These are phyloP conservation scores for Sordariomycetes sp. DNA, from an alignment of 2,329 filamentous ascomycete genomes.

Conservation along the genomic window DNA sequence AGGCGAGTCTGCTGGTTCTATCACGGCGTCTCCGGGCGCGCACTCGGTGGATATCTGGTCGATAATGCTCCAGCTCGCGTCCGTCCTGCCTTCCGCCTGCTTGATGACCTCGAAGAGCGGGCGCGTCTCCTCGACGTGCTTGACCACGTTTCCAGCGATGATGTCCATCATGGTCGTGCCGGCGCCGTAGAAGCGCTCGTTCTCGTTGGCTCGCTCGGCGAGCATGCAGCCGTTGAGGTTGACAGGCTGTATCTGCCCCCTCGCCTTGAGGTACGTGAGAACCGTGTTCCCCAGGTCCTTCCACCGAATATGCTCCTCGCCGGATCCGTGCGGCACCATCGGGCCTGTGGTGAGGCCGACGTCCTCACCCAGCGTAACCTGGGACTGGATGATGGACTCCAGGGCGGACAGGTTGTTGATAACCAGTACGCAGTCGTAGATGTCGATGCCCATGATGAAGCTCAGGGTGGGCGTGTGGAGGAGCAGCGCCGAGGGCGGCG, in stretches of 20 bases:
- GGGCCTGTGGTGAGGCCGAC: conserved; percentile 67
- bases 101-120: conserved; percentile 72
- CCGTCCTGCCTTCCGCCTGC: conserved; percentile 69
- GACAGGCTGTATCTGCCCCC: conserved; percentile 39
- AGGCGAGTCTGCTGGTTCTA: conserved; percentile 36
- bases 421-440: conserved; percentile 90
- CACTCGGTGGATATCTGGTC: conserved; percentile 50
- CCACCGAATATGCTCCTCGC: conserved; percentile 37
- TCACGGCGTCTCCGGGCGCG: conserved; percentile 61
- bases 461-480: conserved; percentile 81
- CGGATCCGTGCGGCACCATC: conserved; percentile 40
- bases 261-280: conserved; percentile 44
- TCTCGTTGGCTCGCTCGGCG: conserved; percentile 43
- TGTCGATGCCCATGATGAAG: conserved; percentile 83
- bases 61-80: conserved; percentile 58
- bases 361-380: conserved; percentile 71
- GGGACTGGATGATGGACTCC: conserved; percentile 68
- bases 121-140: conserved; percentile 37
- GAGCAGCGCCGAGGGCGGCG: conserved; percentile 79
- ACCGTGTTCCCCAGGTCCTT: conserved; percentile 40
- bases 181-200: conserved; percentile 42
- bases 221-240: conserved; percentile 43
- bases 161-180: conserved; percentile 40
- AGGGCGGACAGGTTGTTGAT: conserved; percentile 80
- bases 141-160: conserved; percentile 40